These are phyloP conservation scores for Amauroascus niger DNA, from an alignment of 2,329 filamentous ascomycete species.

Conservation along the genomic window DNA sequence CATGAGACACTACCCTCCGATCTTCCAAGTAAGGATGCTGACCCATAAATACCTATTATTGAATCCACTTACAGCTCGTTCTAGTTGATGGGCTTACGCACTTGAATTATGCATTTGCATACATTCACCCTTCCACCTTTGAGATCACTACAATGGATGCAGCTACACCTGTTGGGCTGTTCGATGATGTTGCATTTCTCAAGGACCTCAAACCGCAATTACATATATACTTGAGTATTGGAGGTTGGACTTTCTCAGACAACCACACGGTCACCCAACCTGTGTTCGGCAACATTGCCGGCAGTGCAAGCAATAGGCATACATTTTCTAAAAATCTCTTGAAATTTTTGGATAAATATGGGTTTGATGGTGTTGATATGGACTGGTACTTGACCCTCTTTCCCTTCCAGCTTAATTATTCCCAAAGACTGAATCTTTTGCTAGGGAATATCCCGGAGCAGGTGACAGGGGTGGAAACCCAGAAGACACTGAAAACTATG, in stretches of 20 bases:
- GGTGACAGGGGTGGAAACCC: constrained; percentile 1
- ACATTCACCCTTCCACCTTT: constrained; percentile 16
- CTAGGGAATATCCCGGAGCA: background rate
- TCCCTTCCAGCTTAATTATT: too few relatives aligned
- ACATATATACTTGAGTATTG: too few relatives aligned
- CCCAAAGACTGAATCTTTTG: background rate
- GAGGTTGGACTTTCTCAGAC: constrained; percentile 29
- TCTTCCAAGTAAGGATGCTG: background rate
- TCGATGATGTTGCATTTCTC: too few relatives aligned
- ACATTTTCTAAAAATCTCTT: constrained; percentile 1
- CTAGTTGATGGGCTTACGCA: constrained; percentile 9
- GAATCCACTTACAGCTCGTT: background rate
- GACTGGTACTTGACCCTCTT: constrained; percentile 14
- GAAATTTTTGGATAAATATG: constrained; percentile 7
- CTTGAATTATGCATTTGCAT: constrained; percentile 34
- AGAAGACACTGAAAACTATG: constrained; percentile 5
- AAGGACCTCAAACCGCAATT: too few relatives aligned
- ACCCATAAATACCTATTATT: background rate
- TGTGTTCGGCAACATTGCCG: constrained; percentile 20
- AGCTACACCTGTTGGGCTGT: constrained; percentile 23
- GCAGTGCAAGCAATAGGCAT: constrained; percentile 1
- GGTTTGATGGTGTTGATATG: constrained; percentile 13
- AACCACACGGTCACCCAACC: background rate
- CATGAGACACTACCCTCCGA: background rate
- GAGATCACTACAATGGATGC: constrained; percentile 14